Conservation (phyloP, 2,329 filamentous ascomycete genomes). For the Laburnicola sp. region DNA sequence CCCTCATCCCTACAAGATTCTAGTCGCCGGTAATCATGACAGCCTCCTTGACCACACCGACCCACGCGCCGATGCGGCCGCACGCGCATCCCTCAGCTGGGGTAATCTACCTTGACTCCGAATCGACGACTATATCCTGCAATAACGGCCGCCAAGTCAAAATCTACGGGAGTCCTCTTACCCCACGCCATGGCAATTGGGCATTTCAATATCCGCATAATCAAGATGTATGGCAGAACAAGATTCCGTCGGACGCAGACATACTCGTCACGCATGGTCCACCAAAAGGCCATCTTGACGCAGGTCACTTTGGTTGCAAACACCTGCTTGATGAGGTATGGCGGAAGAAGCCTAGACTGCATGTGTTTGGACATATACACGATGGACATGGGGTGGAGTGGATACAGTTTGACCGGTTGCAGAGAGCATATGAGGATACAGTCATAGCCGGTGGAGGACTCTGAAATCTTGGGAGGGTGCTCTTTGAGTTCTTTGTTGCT, state of each 20-base stretch:
- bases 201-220: too few relatives aligned
- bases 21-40: slow-evolving; percentile 86
- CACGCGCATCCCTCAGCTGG: slow-evolving; percentile 58
- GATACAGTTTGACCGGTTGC: slow-evolving; percentile 7
- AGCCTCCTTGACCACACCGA: slow-evolving; percentile 23
- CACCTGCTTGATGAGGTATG: slow-evolving; percentile 70
- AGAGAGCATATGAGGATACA: slow-evolving; percentile 6
- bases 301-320: slow-evolving; percentile 64
- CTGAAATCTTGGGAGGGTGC: neutral
- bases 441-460: slow-evolving; percentile 6
- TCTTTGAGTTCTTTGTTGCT: neutral
- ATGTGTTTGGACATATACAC: slow-evolving; percentile 83
- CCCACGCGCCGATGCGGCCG: neutral
- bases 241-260: slow-evolving; percentile 69
- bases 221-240: slow-evolving; percentile 67
- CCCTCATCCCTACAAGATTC: slow-evolving; percentile 75
- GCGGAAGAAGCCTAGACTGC: slow-evolving; percentile 69
- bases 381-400: slow-evolving; percentile 46
- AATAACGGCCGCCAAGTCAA: slow-evolving; percentile 56
- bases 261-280: slow-evolving; percentile 79
- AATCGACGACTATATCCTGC: slow-evolving; percentile 57
- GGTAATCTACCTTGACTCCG: slow-evolving; percentile 72
- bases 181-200: slow-evolving; percentile 72
- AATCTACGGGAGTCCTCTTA: slow-evolving; percentile 76
- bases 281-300: slow-evolving; percentile 69